Evolutionary conservation across 495 filamentous ascomycete genomes (phyloP), one percentile per base, ranked within the genome.

Genomic region (Durotheca rogersii): DNA sequence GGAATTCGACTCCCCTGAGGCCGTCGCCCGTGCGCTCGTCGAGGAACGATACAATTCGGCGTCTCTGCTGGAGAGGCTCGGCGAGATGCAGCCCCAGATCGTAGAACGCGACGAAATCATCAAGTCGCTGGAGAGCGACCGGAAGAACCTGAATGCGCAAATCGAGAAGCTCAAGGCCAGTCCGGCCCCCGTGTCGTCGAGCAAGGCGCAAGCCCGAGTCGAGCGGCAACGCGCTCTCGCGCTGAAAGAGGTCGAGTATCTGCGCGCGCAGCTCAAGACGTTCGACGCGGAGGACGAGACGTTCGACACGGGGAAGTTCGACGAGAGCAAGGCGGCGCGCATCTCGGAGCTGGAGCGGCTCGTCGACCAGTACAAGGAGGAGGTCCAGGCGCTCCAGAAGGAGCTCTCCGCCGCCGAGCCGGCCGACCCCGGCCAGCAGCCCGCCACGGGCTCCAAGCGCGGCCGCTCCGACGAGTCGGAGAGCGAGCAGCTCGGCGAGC

Each of bases 251-350:
- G 88, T 94, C 5, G 89, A 96, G 53, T 93, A 92, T 64, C 77
- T 99, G 6, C 86, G 94, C 11, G 92, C 87, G 3, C 93, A 99
- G 60, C 72, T 96, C 16, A 94, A 95, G 65, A 85, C 86, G 0
- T 95, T 91, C 47, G 92, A 96, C 51, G 80, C 83, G 17, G 94
- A 97, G 68, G 91, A 96, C 64, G 76, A 78, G 32, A 92, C 90
- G 1, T 86, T 95, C 71, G 82, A 91, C 46, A 77, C 83, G 2
- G 86, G 88, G 11, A 81, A 75, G 33, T 86, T 86, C 39, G 88
- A 97, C 57, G 80, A 85, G 47, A 79, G 84, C 42, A 95, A 90
- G 61, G 67, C 77, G 0, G 73, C 83, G 43, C 86, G 89, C 12
- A 86, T 97, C 47, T 76, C 82, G 35, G 81, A 94, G 52, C 79